Conservation (phyloP, 192 early-diverging fungal genomes). For the Hyaloraphidium curvatum region DNA sequence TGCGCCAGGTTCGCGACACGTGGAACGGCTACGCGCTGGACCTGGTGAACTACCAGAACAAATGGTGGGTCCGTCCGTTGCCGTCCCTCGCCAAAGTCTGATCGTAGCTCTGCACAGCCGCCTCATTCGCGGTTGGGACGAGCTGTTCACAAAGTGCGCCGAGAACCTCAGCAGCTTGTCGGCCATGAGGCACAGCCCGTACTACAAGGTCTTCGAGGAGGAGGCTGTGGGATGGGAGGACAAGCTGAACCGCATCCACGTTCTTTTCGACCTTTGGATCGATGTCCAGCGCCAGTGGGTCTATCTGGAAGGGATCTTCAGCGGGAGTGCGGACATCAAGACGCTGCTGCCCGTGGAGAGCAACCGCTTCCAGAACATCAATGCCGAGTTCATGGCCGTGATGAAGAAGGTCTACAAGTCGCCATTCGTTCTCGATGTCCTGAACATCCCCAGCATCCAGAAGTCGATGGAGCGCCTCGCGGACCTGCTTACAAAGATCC, state of each 20-base stretch:
- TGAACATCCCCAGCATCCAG: conserved; percentile 81
- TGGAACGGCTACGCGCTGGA: conserved; percentile 88
- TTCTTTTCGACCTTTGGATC: conserved; percentile 98
- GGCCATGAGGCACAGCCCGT: conserved; percentile 94
- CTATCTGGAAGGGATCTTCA: conserved; percentile 97
- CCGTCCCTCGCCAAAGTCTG: background rate
- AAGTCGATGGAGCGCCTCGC: conserved; percentile 87
- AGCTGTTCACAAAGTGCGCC: conserved; percentile 84
- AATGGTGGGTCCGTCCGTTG: background rate
- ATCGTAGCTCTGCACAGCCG: conserved; percentile 36
- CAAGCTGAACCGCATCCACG: conserved; percentile 83
- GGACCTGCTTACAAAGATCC: conserved; percentile 84
- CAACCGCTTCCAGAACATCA: conserved; percentile 90
- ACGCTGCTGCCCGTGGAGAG: conserved; percentile 89
- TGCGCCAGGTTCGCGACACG: conserved; percentile 74
- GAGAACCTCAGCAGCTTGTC: conserved; percentile 89
- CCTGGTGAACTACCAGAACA: conserved; percentile 93
- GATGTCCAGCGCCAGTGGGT: conserved; percentile 99
- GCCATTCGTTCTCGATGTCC: conserved; percentile 86
- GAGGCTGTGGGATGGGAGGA: conserved; percentile 91
- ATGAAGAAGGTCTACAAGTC: conserved; percentile 99
- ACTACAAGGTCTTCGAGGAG: conserved; percentile 97
- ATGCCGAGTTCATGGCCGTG: conserved; percentile 89
- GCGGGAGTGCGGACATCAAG: conserved; percentile 91
- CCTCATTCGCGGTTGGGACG: conserved; percentile 95